Conservation (phyloP, 345 rosid genomes). For the Eucalyptus paniculata region DNA sequence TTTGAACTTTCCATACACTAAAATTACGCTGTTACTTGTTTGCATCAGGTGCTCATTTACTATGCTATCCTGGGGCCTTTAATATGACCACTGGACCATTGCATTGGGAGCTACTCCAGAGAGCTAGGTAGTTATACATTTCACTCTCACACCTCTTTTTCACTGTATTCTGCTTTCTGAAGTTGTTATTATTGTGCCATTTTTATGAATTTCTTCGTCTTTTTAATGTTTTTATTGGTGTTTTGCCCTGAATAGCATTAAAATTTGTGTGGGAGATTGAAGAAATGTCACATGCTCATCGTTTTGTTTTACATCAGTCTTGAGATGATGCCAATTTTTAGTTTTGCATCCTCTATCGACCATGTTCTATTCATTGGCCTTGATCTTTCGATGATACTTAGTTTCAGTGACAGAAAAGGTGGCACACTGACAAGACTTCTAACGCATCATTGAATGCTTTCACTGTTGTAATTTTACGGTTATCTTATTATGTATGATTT, state of each 20-base stretch:
- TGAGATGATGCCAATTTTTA: neutral
- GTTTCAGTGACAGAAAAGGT: neutral
- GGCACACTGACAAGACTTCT: neutral
- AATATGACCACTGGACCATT: slow-evolving; percentile 97
- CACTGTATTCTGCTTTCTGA: neutral
- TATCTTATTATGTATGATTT: neutral
- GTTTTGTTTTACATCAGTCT: neutral
- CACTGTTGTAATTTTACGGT: neutral
- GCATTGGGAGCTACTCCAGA: slow-evolving; percentile 86
- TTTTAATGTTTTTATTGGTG: neutral
- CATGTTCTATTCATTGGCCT: neutral
- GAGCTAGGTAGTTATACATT: slow-evolving; percentile 46
- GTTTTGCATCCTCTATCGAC: neutral
- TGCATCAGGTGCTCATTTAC: slow-evolving; percentile 78
- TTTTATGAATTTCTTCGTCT: neutral
- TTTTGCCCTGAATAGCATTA: neutral
- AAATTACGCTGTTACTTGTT: neutral
- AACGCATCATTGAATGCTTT: neutral
- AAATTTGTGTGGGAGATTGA: neutral
- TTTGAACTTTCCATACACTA: neutral
- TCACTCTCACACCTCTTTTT: neutral
- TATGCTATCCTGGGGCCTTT: slow-evolving; percentile 96
- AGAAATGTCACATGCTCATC: neutral
- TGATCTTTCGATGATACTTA: neutral
- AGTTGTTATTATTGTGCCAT: neutral